These are phyloP conservation scores for Ilex aquifolium DNA, from an alignment of 257 asterid species.

Conservation along the genomic window DNA sequence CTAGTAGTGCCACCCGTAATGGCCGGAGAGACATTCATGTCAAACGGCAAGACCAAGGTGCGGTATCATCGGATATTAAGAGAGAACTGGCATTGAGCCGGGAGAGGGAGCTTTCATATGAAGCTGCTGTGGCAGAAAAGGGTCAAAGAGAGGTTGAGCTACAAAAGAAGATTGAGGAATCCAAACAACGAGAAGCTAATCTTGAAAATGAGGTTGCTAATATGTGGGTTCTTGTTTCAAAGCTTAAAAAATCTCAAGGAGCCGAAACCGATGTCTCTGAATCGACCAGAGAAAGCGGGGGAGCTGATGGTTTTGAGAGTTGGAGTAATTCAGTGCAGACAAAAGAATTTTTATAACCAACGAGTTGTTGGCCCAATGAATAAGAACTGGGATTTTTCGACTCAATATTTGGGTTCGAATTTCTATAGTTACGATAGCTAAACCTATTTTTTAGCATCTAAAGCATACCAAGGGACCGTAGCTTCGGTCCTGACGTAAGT, in stretches of 20 bases:
- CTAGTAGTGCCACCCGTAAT: constrained; percentile 39
- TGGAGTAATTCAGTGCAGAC: constrained; percentile 9
- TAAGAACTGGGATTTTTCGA: too few species aligned
- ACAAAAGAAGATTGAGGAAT: constrained; percentile 78
- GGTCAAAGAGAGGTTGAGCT: constrained; percentile 64
- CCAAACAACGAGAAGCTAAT: constrained; percentile 90
- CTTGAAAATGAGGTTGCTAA: constrained; percentile 95
- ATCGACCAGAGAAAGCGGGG: constrained; percentile 24
- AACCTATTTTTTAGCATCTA: too few species aligned
- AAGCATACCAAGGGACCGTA: too few species aligned
- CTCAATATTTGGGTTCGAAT: too few species aligned
- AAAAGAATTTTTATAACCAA: background rate
- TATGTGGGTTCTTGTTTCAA: constrained; percentile 95
- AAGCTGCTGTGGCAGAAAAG: constrained; percentile 71
- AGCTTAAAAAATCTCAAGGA: constrained; percentile 68
- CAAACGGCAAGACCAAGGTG: constrained; percentile 48
- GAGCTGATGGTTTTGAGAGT: constrained; percentile 32
- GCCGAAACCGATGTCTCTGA: constrained; percentile 42
- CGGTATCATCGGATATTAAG: constrained; percentile 47
- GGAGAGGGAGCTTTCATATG: constrained; percentile 76
- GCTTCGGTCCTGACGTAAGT: too few species aligned
- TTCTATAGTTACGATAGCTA: too few species aligned
- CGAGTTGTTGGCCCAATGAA: too few species aligned
- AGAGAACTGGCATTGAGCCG: constrained; percentile 69
- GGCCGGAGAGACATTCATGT: constrained; percentile 56